A percentile compares a stretch with the other conserved stretches of the same genome.
phyloP scores from a whole-genome alignment of 805 yeast genomes.

The Cyberlindnera petersonii region DNA sequence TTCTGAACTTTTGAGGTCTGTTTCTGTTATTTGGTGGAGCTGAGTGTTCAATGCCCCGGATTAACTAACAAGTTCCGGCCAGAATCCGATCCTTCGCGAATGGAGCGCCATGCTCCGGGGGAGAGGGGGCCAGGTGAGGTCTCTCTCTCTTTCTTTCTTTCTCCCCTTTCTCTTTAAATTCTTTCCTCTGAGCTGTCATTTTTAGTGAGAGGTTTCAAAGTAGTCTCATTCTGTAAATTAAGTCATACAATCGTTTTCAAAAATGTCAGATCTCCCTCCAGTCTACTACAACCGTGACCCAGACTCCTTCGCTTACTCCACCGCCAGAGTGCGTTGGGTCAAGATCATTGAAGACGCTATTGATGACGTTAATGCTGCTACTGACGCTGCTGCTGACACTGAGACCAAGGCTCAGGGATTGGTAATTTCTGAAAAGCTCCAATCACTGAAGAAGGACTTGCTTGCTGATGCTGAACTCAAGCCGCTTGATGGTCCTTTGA shows the following conservation, averaged over 20 bases:
- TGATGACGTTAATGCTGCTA: conserved; percentile 49
- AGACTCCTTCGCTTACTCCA: conserved; percentile 76
- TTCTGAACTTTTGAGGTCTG: background rate
- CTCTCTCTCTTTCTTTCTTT: no score
- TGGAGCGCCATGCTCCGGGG: no score
- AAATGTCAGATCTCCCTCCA: conserved; percentile 24
- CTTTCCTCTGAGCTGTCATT: no score
- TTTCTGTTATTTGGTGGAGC: background rate
- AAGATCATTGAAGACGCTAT: conserved; percentile 66
- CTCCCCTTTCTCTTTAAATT: no score
- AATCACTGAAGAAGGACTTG: conserved; percentile 42
- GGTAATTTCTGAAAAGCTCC: conserved; percentile 39
- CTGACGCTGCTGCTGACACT: conserved; percentile 28
- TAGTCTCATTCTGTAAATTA: no score
- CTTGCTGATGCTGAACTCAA: conserved; percentile 38
- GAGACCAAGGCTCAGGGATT: conserved; percentile 42
- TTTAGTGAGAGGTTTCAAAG: no score
- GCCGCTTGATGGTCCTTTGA: conserved; percentile 41
- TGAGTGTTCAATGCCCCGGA: no score
- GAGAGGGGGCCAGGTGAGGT: no score
- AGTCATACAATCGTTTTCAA: background rate
- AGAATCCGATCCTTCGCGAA: no score
- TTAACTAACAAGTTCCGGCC: no score
- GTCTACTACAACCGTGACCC: conserved; percentile 62
- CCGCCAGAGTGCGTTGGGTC: conserved; percentile 85